These are phyloP conservation scores for Venturiaceae sp. DNA, from an alignment of 2,329 filamentous ascomycete species.

Conservation along the genomic window DNA sequence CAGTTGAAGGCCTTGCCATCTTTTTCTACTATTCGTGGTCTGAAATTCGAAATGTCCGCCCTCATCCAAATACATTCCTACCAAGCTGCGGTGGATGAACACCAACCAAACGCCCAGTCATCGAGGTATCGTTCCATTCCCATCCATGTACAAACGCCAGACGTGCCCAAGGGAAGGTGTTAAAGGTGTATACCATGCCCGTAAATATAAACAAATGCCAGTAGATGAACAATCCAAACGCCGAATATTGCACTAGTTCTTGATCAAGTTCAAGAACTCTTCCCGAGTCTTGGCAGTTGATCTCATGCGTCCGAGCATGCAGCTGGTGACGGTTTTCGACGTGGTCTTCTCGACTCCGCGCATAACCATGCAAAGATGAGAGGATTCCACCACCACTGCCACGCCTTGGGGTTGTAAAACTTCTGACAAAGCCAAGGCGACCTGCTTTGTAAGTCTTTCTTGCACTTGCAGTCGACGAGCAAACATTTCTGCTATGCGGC, in stretches of 20 bases:
- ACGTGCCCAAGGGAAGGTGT: background rate
- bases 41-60: background rate
- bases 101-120: background rate
- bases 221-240: background rate
- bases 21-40: background rate
- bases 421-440: conserved; percentile 87
- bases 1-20: conserved; percentile 1
- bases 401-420: conserved; percentile 90
- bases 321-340: conserved; percentile 85
- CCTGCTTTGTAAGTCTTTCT: conserved; percentile 91
- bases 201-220: background rate
- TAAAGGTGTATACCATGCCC: background rate
- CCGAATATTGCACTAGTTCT: conserved; percentile 35
- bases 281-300: conserved; percentile 87
- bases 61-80: background rate
- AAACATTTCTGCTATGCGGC: conserved; percentile 95
- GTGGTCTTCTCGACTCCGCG: conserved; percentile 90
- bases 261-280: conserved; percentile 75
- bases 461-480: conserved; percentile 88
- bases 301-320: conserved; percentile 94
- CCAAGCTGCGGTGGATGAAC: background rate
- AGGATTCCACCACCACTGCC: conserved; percentile 94
- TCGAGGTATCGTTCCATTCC: background rate
- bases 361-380: conserved; percentile 98
- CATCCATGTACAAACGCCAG: background rate